phyloP scores from a whole-genome alignment of 768 basidiomycete species.

The Auriscalpium vulgare region DNA sequence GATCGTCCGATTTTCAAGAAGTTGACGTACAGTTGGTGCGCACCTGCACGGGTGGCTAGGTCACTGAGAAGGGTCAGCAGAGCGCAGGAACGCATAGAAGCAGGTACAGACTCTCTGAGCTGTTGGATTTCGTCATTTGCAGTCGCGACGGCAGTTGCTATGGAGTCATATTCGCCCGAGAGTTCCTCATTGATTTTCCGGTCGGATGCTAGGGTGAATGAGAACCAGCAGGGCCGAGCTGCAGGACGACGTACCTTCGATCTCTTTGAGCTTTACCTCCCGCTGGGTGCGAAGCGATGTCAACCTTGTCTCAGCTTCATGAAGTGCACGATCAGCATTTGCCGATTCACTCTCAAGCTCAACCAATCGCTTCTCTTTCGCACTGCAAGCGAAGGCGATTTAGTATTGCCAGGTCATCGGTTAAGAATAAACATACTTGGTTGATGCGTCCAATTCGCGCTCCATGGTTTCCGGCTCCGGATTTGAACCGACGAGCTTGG shows the following conservation, averaged over 20 bases:
- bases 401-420: too few relatives aligned
- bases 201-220: constrained; percentile 36
- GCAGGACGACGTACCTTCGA: too few relatives aligned
- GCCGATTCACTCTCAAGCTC: constrained; percentile 36
- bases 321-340: constrained; percentile 46
- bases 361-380: constrained; percentile 56
- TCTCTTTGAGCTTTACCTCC: constrained; percentile 34
- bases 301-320: constrained; percentile 56
- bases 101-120: constrained; percentile 34
- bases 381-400: background rate
- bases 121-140: constrained; percentile 35
- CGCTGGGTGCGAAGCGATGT: constrained; percentile 53
- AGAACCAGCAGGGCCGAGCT: too few relatives aligned
- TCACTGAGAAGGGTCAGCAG: constrained; percentile 12
- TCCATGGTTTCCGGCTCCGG: constrained; percentile 64
- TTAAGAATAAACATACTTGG: constrained; percentile 36
- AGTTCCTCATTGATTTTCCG: constrained; percentile 34
- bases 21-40: constrained; percentile 41
- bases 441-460: constrained; percentile 51
- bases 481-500: constrained; percentile 54
- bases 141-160: constrained; percentile 43
- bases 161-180: constrained; percentile 27
- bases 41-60: constrained; percentile 23
- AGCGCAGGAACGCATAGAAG: background rate
- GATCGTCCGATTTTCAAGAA: constrained; percentile 51